A percentile compares a stretch with the other conserved stretches of the same genome.
phyloP scores from a whole-genome alignment of 2,329 filamentous ascomycete genomes.

The Epicoccum sorghinum region DNA sequence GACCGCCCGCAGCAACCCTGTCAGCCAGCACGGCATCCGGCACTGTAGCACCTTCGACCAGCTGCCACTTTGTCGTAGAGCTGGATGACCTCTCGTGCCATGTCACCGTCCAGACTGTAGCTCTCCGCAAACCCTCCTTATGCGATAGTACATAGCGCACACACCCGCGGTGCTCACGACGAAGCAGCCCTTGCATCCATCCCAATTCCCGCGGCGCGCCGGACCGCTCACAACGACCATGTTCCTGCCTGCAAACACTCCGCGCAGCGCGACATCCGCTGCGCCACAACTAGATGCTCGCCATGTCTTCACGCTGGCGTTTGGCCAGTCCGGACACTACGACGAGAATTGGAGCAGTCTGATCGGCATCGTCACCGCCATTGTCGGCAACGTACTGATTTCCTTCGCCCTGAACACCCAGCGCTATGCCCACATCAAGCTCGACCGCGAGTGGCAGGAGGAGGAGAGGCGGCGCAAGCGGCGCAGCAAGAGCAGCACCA shows the following conservation, averaged over 20 bases:
- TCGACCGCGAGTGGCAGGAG: constrained; percentile 72
- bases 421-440: constrained; percentile 87
- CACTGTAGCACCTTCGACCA: constrained; percentile 5
- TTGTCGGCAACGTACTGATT: constrained; percentile 90
- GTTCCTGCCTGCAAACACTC: constrained; percentile 12
- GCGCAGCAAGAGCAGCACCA: constrained; percentile 50
- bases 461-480: constrained; percentile 43
- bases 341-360: constrained; percentile 78
- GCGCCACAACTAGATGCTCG: constrained; percentile 19
- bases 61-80: constrained; percentile 4
- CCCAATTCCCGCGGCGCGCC: constrained; percentile 31
- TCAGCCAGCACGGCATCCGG: constrained; percentile 21
- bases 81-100: constrained; percentile 6
- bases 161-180: not conserved
- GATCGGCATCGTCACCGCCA: constrained; percentile 92
- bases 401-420: constrained; percentile 96
- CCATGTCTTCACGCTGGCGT: constrained; percentile 16
- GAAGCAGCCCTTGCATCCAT: constrained; percentile 33
- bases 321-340: constrained; percentile 22
- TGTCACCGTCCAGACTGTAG: constrained; percentile 19
- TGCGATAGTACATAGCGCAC: not conserved
- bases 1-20: constrained; percentile 19
- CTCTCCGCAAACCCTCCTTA: constrained; percentile 9
- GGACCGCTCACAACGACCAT: constrained; percentile 11
- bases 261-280: constrained; percentile 26